Conservation (phyloP, 1,284 basidiomycete genomes). For the Malassezia globosa region DNA sequence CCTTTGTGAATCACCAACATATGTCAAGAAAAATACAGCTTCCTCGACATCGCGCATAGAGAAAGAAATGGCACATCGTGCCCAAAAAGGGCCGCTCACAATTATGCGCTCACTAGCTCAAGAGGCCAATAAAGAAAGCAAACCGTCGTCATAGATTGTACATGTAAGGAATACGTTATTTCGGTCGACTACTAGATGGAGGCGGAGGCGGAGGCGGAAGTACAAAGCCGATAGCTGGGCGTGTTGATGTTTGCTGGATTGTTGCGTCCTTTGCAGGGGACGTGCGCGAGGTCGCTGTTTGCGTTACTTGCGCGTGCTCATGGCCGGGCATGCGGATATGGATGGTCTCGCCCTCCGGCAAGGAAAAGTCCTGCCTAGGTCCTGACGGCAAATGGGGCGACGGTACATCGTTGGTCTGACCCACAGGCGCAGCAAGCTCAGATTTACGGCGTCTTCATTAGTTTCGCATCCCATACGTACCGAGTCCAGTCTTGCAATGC, state of each 20-base stretch:
- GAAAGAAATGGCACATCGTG: conserved; percentile 15
- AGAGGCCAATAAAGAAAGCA: not conserved
- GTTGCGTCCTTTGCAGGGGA: too few relatives aligned
- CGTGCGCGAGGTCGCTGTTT: not conserved
- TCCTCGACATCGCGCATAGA: conserved; percentile 11
- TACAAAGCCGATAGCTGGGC: conserved; percentile 6
- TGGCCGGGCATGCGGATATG: conserved; percentile 45
- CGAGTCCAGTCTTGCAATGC: conserved; percentile 91
- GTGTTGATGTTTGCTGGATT: too few relatives aligned
- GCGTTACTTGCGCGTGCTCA: not conserved
- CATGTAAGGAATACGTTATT: not conserved
- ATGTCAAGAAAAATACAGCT: conserved; percentile 13
- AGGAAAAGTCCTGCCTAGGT: conserved; percentile 80
- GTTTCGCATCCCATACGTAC: conserved; percentile 49
- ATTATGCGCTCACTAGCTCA: conserved; percentile 16
- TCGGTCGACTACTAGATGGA: not conserved
- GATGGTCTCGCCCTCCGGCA: conserved; percentile 95
- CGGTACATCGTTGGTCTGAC: conserved; percentile 14
- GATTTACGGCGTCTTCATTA: conserved; percentile 31
- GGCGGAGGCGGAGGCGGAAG: conserved; percentile 14
- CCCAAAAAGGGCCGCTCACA: conserved; percentile 13
- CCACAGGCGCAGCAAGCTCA: conserved; percentile 17
- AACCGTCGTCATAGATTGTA: not conserved
- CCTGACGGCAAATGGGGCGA: conserved; percentile 51
- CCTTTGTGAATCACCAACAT: too few relatives aligned